Evolutionary conservation across 345 rosid species (phyloP), one percentile per base, ranked within the genome.

Genomic region (Arabis alpina): DNA sequence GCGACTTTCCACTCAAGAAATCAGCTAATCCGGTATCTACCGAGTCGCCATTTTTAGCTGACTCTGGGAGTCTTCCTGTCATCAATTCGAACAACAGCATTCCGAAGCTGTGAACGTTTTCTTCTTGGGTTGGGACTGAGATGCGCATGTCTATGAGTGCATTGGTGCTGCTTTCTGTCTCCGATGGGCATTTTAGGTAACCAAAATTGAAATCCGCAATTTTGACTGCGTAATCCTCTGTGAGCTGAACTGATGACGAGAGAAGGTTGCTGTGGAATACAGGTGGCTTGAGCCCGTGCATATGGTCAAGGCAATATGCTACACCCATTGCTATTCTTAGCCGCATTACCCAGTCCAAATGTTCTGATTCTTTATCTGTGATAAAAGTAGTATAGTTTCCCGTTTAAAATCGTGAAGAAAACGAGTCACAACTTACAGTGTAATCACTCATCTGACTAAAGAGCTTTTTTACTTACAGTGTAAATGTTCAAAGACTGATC

Each of bases 171-270:
- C 60, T 41, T 49, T 75, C 79, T 63, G 36, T 62, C 61, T 69
- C 71, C 45, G 76, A 73, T 73, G 76, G 80, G 36, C 51, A 62
- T 60, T 71, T 65, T 60, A 59, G 61, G 53, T 78, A 83, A 75
- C 83, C 80, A 74, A 85, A 85, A 76, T 82, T 80, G 68, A 89
- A 85, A 76, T 94, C 96, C 1, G 73, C 80, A 8, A 77, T 56
- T 66, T 77, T 94, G 47, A 93, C 96, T 2, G 99, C 99, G 49
- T 91, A 89, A 54, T 94, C 99, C 77, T 91, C 99, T 5, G 97
- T 86, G 42, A 91, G 87, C 60, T 83, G 85, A 25, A 94, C 42
- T 8, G 88, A 65, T 23, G 85, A 80, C 8, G 99, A 87, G 53
- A 71, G 74, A 66, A 94, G 86, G 61, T 81, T 84, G 73, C 77